Base-by-base conservation (phyloP, 2,329 filamentous ascomycete species). In the Alternaria sp. region DNA sequence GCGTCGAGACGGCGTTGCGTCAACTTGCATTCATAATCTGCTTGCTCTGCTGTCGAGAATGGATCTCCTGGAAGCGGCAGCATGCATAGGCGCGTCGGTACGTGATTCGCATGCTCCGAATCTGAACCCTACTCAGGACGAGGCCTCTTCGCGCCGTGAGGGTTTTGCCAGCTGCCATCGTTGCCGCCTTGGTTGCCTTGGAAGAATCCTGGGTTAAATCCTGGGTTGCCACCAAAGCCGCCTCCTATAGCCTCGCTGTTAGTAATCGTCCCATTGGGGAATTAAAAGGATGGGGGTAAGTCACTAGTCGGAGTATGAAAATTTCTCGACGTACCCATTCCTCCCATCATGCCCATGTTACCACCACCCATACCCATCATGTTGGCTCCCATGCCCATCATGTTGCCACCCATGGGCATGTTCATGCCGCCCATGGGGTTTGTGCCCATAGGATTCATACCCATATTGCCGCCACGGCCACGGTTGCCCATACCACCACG, bases 81-180 rank as follows among this genome's bases (percentile, higher is more conserved):
- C 28, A 32, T 32, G 36, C 30, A 50, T 18, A 27, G 28, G 20
- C 11, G 11, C 20, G 14, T 44, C 14, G 32, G 28, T 25, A 22
- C 25, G 38, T 28, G 53, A 9, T 12, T 40, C 28, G 7, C 2
- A 34, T 27, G 16, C 11, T 46, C 28, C 8, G 27, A 20, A 18
- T 18, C 40, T 52, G 32, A 10, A 32, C 14, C 34, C 54, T 81
- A 87, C 69, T 94, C 92, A 62, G 91, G 91, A 64, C 92, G 86
- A 67, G 91, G 90, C 67, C 92, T 85, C 81, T 95, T 95, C 4
- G 89, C 89, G 30, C 91, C 91, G 69, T 94, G 92, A 6, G 92
- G 92, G 72, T 94, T 94, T 44, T 65, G 63, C 84, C 91, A 92
- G 79, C 88, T 88, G 57, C 89, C 89, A 59, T 88, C 84, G 44